Conservation (phyloP, 768 basidiomycete species). For the Rhodosporidiobolus odoratus region DNA sequence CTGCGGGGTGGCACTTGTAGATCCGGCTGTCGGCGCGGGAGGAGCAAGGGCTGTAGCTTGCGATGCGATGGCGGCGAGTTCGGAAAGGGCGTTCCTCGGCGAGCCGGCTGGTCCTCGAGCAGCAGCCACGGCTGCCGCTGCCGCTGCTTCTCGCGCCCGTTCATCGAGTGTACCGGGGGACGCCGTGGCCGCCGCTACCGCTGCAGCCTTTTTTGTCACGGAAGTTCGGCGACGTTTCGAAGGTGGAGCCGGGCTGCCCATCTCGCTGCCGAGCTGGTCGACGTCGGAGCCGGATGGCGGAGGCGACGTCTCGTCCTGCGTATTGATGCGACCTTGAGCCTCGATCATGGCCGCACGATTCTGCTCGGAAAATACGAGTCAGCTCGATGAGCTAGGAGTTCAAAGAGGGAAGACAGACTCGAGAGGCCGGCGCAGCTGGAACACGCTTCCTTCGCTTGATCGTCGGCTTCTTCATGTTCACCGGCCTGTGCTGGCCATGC, state of each 20-base stretch:
- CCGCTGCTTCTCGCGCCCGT: background rate
- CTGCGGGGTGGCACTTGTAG: background rate
- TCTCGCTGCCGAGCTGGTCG: background rate
- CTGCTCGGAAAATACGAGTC: background rate
- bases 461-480: slow-evolving; percentile 97
- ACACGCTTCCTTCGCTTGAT: slow-evolving; percentile 98
- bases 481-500: slow-evolving; percentile 92
- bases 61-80: slow-evolving; percentile 23
- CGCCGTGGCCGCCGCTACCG: slow-evolving; percentile 12
- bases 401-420: background rate
- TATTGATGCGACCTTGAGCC: slow-evolving; percentile 10
- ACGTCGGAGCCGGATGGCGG: slow-evolving; percentile 22
- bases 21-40: background rate
- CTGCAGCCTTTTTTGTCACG: slow-evolving; percentile 21
- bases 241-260: background rate
- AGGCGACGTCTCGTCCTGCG: background rate
- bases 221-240: slow-evolving; percentile 22
- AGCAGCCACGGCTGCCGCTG: background rate
- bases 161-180: background rate
- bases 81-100: slow-evolving; percentile 21
- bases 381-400: background rate
- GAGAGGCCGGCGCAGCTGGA: slow-evolving; percentile 60
- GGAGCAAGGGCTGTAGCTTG: background rate
- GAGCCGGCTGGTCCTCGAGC: background rate
- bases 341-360: slow-evolving; percentile 33